Evolutionary conservation across 169 alveolate genomes (phyloP), one percentile per base, ranked within the genome.

Genomic region (Cryptosporidium meleagridis): DNA sequence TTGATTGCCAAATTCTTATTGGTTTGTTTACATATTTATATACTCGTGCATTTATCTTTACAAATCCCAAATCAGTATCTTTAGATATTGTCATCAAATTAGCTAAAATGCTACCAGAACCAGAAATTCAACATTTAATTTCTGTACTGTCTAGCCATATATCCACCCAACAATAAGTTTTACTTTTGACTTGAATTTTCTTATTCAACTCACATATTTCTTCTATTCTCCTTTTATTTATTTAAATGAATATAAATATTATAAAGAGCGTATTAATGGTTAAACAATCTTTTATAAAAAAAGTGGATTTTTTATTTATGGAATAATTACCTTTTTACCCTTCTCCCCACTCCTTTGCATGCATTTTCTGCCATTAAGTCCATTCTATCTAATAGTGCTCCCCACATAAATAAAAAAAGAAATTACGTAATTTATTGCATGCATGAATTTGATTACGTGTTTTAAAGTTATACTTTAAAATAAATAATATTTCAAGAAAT

Each of bases 1-100:
- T 98, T 94, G 99, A 98, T 94, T 98, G 99, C 72, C 99, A 98
- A 92, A 87, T 97, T 55, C 68, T 97, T 65, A 96, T 95, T 95
- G 97, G 96, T 33, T 69, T 95, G 89, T 96, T 96, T 85, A 94
- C 97, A 18, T 96, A 89, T 84, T 59, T 95, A 52, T 95, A 95
- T 92, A 70, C 94, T 86, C 89, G 89, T 41, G 67, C 89, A 37
- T 80, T 80, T 62, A 48, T 80, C 7, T 80, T 80, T 14, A 80
- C 73, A 35, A 80, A 67, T 39, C 89, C 89, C n/a, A 80, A 80
- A 33, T 80, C 89, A 23, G 73, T 80, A 16, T 80, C 89, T 59
- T 58, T 80, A 12, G 89, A 80, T 80, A 45, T 80, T 21, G 39
- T 80, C 14, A 80, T 80, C 0, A 80, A 65, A 29, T 23, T 65